Evolutionary conservation across 345 rosid species (phyloP).

Genomic region (Trapa bicornis): DNA sequence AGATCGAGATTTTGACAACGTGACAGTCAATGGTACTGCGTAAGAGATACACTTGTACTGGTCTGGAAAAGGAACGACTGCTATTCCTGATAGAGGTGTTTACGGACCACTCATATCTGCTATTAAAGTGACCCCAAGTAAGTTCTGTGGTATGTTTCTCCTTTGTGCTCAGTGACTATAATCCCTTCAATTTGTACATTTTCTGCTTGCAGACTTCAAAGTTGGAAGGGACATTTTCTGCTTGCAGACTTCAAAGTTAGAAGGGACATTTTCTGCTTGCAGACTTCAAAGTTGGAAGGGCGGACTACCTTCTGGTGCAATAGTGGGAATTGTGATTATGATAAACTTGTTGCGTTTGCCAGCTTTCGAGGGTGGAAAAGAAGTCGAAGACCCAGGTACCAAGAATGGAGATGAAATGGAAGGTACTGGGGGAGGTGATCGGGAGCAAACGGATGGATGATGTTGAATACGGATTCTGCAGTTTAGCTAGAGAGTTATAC

Average conservation of each 20-base stretch:
- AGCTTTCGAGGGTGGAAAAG: conserved; percentile 45
- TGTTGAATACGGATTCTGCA: no score
- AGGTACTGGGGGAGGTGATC: no score
- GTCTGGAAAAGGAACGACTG: conserved; percentile 71
- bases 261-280: no score
- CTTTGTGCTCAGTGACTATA: neutral
- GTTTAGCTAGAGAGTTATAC: no score
- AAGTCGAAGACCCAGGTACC: conserved; percentile 45
- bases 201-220: conserved; percentile 35
- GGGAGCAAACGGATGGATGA: no score
- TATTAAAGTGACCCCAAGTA: conserved; percentile 61
- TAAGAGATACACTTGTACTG: conserved; percentile 65
- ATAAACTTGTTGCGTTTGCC: conserved; percentile 22
- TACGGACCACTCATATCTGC: conserved; percentile 91
- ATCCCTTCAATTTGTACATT: neutral
- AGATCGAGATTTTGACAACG: conserved; percentile 14
- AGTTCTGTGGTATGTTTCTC: conserved; percentile 9
- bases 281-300: no score
- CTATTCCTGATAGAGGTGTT: conserved; percentile 50
- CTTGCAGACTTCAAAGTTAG: no score
- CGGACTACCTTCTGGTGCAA: conserved; percentile 49
- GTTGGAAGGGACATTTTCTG: conserved; percentile 41
- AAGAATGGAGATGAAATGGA: no score
- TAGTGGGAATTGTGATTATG: conserved; percentile 51
- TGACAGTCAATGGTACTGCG: conserved; percentile 46